These are phyloP conservation scores for Cerrena zonata DNA, from an alignment of 1,284 basidiomycete genomes.

Conservation along the genomic window DNA sequence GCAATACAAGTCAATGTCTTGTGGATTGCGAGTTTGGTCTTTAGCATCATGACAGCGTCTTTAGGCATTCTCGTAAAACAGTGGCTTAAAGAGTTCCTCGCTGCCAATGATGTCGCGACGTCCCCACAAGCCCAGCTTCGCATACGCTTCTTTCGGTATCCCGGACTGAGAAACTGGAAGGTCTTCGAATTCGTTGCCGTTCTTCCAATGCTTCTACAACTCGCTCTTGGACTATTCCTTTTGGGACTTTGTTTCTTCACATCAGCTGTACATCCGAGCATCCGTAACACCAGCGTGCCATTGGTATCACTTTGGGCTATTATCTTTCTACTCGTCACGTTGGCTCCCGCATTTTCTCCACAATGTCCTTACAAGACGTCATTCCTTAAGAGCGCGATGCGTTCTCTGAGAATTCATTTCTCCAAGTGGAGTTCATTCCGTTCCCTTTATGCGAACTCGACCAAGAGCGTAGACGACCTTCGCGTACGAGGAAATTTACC, in stretches of 20 bases:
- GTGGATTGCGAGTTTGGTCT: neutral
- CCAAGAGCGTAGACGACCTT: neutral
- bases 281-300: constrained; percentile 1
- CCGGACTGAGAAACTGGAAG: constrained; percentile 5
- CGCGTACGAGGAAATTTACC: too few relatives aligned
- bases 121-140: constrained; percentile 1
- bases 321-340: constrained; percentile 2
- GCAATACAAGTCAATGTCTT: neutral
- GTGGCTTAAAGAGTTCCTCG: neutral
- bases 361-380: constrained; percentile 9
- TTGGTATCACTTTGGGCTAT: constrained; percentile 3
- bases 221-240: constrained; percentile 10
- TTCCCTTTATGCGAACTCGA: neutral
- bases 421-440: neutral
- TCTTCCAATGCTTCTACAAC: constrained; percentile 7
- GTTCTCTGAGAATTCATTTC: neutral
- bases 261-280: neutral
- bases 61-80: neutral
- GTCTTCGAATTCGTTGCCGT: constrained; percentile 11
- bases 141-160: constrained; percentile 6
- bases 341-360: constrained; percentile 6
- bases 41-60: neutral
- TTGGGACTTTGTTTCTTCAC: constrained; percentile 8
- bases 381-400: neutral
- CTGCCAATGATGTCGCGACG: neutral